These are phyloP conservation scores for Sarocladium kiliense DNA, from an alignment of 2,329 filamentous ascomycete genomes.

Conservation along the genomic window DNA sequence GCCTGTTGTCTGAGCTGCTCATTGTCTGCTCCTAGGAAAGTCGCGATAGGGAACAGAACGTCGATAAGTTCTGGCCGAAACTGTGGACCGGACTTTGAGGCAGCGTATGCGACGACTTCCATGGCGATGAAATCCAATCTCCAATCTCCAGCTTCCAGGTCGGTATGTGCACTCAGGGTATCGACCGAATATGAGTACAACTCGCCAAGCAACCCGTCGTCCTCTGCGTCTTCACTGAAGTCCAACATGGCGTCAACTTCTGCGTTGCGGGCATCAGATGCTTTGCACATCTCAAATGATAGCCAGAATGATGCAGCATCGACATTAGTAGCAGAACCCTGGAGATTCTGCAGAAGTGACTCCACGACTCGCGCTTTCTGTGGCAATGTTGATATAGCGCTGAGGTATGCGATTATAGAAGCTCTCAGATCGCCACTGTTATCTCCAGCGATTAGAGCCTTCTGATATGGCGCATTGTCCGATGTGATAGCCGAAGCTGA, in stretches of 20 bases:
- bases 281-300: constrained; percentile 63
- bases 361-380: constrained; percentile 54
- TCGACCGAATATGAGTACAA: constrained; percentile 65
- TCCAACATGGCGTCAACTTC: constrained; percentile 57
- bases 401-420: constrained; percentile 54
- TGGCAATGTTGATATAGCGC: constrained; percentile 49
- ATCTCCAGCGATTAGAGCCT: constrained; percentile 58
- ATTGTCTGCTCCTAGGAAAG: constrained; percentile 73
- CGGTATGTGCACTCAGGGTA: constrained; percentile 50
- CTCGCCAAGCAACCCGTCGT: constrained; percentile 51
- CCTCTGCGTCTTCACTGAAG: constrained; percentile 31
- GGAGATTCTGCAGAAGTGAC: constrained; percentile 54
- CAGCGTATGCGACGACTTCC: constrained; percentile 74
- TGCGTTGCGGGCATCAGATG: constrained; percentile 50
- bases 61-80: constrained; percentile 89
- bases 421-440: constrained; percentile 59
- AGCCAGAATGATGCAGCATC: constrained; percentile 77
- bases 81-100: constrained; percentile 56
- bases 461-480: constrained; percentile 39
- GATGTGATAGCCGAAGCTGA: background rate
- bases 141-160: constrained; percentile 56
- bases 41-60: constrained; percentile 83
- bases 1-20: constrained; percentile 71
- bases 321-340: constrained; percentile 50
- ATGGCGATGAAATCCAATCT: constrained; percentile 72